Conservation (phyloP, 2,329 filamentous ascomycete genomes). For the Didymella arachidicola region DNA sequence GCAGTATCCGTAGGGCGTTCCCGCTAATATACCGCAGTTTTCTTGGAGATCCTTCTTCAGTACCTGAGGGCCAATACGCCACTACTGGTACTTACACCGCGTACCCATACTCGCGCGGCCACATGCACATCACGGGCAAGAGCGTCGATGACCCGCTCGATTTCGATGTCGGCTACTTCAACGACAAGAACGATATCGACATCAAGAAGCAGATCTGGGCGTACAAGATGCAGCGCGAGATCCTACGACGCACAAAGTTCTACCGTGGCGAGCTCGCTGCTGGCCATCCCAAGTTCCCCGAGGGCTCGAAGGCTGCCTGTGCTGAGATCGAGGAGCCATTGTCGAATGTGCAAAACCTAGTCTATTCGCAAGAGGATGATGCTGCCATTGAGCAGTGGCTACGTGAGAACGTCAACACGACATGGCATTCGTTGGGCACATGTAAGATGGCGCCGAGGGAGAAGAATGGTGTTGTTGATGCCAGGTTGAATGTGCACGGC, state of each 20-base stretch:
- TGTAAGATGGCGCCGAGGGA: slow-evolving; percentile 47
- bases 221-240: slow-evolving; percentile 71
- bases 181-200: slow-evolving; percentile 64
- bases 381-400: slow-evolving; percentile 53
- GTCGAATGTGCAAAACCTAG: slow-evolving; percentile 25
- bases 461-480: slow-evolving; percentile 41
- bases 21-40: slow-evolving; percentile 32
- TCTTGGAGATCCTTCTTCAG: slow-evolving; percentile 39
- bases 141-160: slow-evolving; percentile 58
- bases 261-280: slow-evolving; percentile 56
- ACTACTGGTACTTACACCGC: slow-evolving; percentile 62
- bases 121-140: slow-evolving; percentile 64
- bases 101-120: slow-evolving; percentile 69
- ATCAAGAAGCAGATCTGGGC: slow-evolving; percentile 66
- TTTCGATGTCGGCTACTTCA: slow-evolving; percentile 67
- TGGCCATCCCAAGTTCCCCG: slow-evolving; percentile 47
- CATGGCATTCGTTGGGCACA: slow-evolving; percentile 45
- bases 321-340: slow-evolving; percentile 24
- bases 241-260: slow-evolving; percentile 62
- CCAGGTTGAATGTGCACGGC: slow-evolving; percentile 41
- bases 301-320: slow-evolving; percentile 28
- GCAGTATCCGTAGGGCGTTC: no score
- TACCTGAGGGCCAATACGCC: slow-evolving; percentile 60
- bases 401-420: slow-evolving; percentile 43
- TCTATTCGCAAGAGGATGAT: slow-evolving; percentile 45